A percentile compares a stretch with the other conserved stretches of the same genome.
Evolutionary conservation across 306 rosid species (phyloP).

Genomic region (Fragaria vesca): DNA sequence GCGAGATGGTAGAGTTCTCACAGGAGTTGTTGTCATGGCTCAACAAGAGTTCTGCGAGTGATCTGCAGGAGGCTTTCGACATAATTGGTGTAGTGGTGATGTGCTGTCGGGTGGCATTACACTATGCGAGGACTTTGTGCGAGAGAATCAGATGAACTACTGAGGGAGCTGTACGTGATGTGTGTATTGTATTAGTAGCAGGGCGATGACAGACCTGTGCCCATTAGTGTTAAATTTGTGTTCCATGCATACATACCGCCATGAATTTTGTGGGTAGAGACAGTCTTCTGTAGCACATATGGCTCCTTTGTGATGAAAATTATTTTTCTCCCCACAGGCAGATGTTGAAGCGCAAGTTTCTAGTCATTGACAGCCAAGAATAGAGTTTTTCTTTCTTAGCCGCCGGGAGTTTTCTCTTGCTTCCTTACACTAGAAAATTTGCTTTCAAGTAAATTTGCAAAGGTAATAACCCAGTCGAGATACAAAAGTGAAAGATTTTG

Average conservation of each 20-base stretch:
- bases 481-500: too few species aligned
- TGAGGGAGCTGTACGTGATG: conserved; percentile 27
- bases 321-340: neutral
- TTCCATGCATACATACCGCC: neutral
- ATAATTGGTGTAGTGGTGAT: conserved; percentile 65
- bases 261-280: neutral
- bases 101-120: conserved; percentile 61
- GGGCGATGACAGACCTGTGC: neutral
- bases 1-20: conserved; percentile 71
- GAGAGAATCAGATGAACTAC: conserved; percentile 19
- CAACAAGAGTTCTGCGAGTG: conserved; percentile 57
- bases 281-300: conserved; percentile 8
- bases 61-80: conserved; percentile 88
- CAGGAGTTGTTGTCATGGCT: conserved; percentile 82
- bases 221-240: neutral
- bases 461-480: too few species aligned
- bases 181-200: neutral
- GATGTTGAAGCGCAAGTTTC: too few species aligned
- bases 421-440: too few species aligned
- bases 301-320: conserved; percentile 28
- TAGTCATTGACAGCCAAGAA: too few species aligned
- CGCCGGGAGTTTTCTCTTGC: too few species aligned
- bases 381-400: too few species aligned
- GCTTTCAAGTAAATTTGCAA: too few species aligned
- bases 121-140: conserved; percentile 78